These are phyloP conservation scores for Brassica balearica DNA, from an alignment of 441 rosid species.

Conservation along the genomic window DNA sequence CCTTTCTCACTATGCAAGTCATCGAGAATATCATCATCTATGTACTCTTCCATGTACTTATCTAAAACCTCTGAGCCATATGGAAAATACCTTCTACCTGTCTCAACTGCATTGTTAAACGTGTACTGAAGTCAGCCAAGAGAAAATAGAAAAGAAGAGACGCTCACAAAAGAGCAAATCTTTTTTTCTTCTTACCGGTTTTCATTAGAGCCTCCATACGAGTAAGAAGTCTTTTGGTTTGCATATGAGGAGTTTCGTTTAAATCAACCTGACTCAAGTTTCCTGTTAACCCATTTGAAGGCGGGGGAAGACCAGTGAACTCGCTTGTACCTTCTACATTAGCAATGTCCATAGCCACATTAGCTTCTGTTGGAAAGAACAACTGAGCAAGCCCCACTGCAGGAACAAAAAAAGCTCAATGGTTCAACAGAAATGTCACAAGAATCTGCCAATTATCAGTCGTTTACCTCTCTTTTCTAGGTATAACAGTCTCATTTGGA, in stretches of 20 bases:
- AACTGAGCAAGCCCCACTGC: constrained; percentile 86
- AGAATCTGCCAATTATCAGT: neutral
- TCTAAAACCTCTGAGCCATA: constrained; percentile 79
- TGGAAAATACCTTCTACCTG: constrained; percentile 81
- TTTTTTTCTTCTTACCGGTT: constrained; percentile 59
- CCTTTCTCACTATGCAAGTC: constrained; percentile 65
- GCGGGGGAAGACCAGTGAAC: constrained; percentile 60
- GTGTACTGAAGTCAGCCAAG: neutral
- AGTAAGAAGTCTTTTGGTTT: constrained; percentile 60
- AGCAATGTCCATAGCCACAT: constrained; percentile 88
- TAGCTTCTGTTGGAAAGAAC: constrained; percentile 86
- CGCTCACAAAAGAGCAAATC: neutral
- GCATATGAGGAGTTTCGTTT: constrained; percentile 82
- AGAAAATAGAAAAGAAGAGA: neutral
- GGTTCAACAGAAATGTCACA: constrained; percentile 8
- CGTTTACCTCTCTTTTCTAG: constrained; percentile 77
- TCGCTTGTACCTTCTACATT: constrained; percentile 70
- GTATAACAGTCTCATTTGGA: constrained; percentile 76
- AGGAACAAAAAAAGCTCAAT: neutral
- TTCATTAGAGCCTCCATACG: constrained; percentile 81
- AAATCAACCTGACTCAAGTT: constrained; percentile 80
- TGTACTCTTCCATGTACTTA: constrained; percentile 55
- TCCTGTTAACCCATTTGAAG: constrained; percentile 62
- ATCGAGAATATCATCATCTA: constrained; percentile 82
- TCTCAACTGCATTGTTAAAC: constrained; percentile 65